A percentile compares a stretch with the other conserved stretches of the same genome.
These are phyloP conservation scores for Trametes gibbosa DNA, from an alignment of 768 basidiomycete genomes.

Conservation along the genomic window DNA sequence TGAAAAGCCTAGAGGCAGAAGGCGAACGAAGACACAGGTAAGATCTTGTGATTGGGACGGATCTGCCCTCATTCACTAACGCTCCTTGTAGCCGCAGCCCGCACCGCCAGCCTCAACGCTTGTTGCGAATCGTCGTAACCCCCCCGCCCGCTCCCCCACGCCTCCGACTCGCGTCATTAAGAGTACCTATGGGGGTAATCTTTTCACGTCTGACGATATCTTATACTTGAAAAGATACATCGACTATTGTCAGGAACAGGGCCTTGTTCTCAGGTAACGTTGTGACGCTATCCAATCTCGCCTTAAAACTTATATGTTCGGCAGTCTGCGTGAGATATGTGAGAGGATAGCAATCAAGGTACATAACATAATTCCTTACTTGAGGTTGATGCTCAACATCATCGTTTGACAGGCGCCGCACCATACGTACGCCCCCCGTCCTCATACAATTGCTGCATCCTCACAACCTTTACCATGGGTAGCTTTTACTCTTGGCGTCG, in stretches of 20 bases:
- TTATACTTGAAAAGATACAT: conserved; percentile 84
- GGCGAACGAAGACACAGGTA: conserved; percentile 62
- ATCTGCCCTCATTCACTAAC: not conserved
- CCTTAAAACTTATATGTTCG: not conserved
- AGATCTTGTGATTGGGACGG: conserved; percentile 5
- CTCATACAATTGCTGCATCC: no score
- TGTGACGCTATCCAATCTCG: not conserved
- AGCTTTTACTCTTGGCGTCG: conserved; percentile 91
- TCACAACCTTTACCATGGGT: no score
- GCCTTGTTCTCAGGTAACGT: conserved; percentile 69
- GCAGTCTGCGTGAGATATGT: conserved; percentile 77
- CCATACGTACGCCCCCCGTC: conserved; percentile 67
- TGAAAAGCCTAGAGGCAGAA: conserved; percentile 63
- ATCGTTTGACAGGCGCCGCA: conserved; percentile 65
- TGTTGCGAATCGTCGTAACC: conserved; percentile 62
- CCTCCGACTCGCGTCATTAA: conserved; percentile 82
- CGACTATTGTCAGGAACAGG: conserved; percentile 87
- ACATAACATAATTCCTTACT: conserved; percentile 11
- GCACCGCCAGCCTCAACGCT: conserved; percentile 65
- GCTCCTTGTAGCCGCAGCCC: conserved; percentile 39
- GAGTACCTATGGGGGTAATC: conserved; percentile 85
- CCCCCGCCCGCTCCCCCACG: conserved; percentile 76
- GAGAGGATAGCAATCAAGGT: conserved; percentile 85
- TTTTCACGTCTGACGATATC: conserved; percentile 84
- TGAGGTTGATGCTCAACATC: not conserved